Evolutionary conservation across 805 yeast genomes (phyloP).

Genomic region (Kockiozyma suomiensis): DNA sequence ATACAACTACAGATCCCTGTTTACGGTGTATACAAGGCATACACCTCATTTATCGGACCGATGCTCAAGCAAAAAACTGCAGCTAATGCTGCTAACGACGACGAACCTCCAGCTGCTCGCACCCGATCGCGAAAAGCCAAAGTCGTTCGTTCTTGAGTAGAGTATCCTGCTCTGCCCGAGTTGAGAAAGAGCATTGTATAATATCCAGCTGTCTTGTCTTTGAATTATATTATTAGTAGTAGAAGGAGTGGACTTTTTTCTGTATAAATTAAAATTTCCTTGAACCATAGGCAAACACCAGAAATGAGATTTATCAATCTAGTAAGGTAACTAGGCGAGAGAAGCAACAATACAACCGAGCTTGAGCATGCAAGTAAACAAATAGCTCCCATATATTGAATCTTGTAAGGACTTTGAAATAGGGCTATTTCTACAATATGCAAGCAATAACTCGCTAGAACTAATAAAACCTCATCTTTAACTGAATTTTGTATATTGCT

Average conservation of each 20-base stretch:
- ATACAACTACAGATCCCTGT: conserved; percentile 15
- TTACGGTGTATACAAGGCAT: conserved; percentile 25
- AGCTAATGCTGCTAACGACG: background rate
- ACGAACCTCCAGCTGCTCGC: conserved; percentile 8
- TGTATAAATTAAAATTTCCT: background rate
- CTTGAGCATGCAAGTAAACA: no score
- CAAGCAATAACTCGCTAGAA: background rate
- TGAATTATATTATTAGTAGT: background rate
- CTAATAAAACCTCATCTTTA: no score
- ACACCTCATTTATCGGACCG: conserved; percentile 29
- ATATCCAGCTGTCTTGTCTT: background rate
- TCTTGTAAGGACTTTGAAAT: no score
- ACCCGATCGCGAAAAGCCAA: conserved; percentile 18
- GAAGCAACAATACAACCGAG: no score
- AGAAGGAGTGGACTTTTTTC: background rate
- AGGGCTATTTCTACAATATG: no score
- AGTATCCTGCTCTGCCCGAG: background rate
- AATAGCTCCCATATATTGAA: no score
- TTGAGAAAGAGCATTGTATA: background rate
- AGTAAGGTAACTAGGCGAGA: no score
- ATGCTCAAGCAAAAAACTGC: conserved; percentile 22
- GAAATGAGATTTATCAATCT: no score
- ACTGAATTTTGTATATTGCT: no score
- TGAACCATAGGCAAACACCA: no score
- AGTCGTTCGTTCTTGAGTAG: conserved; percentile 11